These are phyloP conservation scores for Xylaria longipes DNA, from an alignment of 495 filamentous ascomycete genomes.

Conservation along the genomic window DNA sequence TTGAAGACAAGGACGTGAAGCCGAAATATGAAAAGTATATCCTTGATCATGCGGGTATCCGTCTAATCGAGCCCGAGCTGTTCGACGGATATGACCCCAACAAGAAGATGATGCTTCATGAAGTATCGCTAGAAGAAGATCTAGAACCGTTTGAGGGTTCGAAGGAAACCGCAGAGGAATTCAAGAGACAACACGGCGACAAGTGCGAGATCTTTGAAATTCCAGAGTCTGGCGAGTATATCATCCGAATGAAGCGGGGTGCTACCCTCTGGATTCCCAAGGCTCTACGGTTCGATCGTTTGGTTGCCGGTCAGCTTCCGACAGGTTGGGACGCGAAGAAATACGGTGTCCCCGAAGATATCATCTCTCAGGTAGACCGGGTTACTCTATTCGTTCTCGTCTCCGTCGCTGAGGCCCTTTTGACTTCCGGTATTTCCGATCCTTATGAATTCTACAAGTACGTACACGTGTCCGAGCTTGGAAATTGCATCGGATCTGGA, in stretches of 20 bases:
- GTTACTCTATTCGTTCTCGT: conserved; percentile 95
- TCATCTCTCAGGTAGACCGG: conserved; percentile 95
- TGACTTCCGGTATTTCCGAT: conserved; percentile 96
- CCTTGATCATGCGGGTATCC: conserved; percentile 95
- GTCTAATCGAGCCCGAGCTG: conserved; percentile 94
- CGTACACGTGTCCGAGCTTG: conserved; percentile 96
- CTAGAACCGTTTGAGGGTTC: conserved; percentile 96
- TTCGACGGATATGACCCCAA: conserved; percentile 98
- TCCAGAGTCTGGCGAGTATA: conserved; percentile 92
- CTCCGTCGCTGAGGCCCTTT: conserved; percentile 86
- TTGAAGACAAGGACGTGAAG: conserved; percentile 98
- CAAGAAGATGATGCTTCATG: conserved; percentile 97
- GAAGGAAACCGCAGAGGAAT: conserved; percentile 96
- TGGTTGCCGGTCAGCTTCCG: conserved; percentile 95
- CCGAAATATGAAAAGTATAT: conserved; percentile 95
- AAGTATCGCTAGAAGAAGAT: conserved; percentile 95
- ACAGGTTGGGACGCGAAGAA: conserved; percentile 95
- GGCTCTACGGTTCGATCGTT: conserved; percentile 93
- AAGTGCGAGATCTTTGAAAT: conserved; percentile 98
- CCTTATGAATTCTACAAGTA: conserved; percentile 99
- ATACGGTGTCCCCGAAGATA: conserved; percentile 97
- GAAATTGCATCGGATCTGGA: conserved; percentile 97
- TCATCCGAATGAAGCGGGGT: conserved; percentile 91
- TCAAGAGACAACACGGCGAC: conserved; percentile 94
- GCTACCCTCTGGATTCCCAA: conserved; percentile 94